Evolutionary conservation across 148 eudicot genomes (phyloP).

Genomic region (Diospyros kaki): DNA sequence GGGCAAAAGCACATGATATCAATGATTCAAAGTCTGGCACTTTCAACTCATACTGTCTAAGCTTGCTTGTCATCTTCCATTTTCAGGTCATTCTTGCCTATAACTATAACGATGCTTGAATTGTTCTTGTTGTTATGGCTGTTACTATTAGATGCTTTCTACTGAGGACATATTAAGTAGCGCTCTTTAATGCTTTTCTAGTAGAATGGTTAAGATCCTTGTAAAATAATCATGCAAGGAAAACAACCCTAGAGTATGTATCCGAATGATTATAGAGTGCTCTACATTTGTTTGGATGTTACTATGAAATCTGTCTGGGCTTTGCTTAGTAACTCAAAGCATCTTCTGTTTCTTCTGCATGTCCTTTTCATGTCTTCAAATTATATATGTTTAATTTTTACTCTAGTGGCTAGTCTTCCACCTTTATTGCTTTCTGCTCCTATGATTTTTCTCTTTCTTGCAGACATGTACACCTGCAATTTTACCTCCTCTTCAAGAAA

Average conservation of each 20-base stretch:
- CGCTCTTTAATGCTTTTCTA: background rate
- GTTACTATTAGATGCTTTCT: background rate
- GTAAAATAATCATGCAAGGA: background rate
- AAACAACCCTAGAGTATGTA: background rate
- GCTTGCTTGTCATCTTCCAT: slow-evolving; percentile 84
- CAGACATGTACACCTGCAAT: slow-evolving; percentile 92
- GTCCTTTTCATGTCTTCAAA: background rate
- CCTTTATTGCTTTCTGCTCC: slow-evolving; percentile 1
- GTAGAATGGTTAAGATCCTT: background rate
- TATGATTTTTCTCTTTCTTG: slow-evolving; percentile 18
- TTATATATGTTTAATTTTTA: background rate
- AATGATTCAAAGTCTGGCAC: slow-evolving; percentile 76
- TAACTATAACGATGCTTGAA: background rate
- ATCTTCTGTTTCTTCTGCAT: background rate
- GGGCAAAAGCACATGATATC: slow-evolving; percentile 87
- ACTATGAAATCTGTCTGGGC: background rate
- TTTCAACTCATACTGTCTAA: slow-evolving; percentile 76
- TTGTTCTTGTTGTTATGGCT: background rate
- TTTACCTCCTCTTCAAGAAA: slow-evolving; percentile 82
- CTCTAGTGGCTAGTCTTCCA: background rate
- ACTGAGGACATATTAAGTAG: background rate
- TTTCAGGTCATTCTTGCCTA: slow-evolving; percentile 61
- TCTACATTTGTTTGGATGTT: background rate
- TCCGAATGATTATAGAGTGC: background rate
- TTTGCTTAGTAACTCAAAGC: background rate